Evolutionary conservation across 345 rosid species (phyloP), one percentile per base, ranked within the genome.

Genomic region (Euphorbia pulcherrima): DNA sequence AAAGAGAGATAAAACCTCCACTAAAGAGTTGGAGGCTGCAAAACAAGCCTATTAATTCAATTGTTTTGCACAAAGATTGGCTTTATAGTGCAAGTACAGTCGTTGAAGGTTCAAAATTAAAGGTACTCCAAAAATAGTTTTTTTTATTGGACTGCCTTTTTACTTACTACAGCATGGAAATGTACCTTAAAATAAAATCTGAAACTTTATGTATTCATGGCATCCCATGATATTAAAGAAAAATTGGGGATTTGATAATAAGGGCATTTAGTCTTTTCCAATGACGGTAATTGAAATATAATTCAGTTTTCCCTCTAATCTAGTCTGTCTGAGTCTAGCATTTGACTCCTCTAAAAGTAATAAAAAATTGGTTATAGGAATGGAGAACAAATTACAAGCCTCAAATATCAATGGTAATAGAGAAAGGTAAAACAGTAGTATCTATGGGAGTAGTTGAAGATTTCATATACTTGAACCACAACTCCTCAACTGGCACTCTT

Each of bases 381-480:
- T 85, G 90, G 90, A 88, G 94, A 80, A 80, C 83, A 44, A 82
- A 77, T 16, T 76, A 75, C 51, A 84, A 82, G 59, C 86, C 94
- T 16, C 87, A 87, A 70, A 74, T 81, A 76, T 79, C 83, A n/a
- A 80, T 87, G 76, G 47, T 71, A 5, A 74, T 83, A 10, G 88
- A 76, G 21, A 88, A 83, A 72, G 83, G 88, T 57, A 65, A 84
- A 12, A 80, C 54, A 37, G 74, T 93, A 70, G 35, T 79, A 59
- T 83, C 86, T 20, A 84, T 86, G 88, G 85, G 77, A 75, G 85
- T 90, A 0, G 97, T 87, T 21, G 97, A 90, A 83, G 98, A 93
- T 82, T 93, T 93, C 78, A 71, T 90, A 44, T 93, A 93, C 86
- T 72, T 93, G 6, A 87, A 84, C 53, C 74, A 82, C 83, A 85